phyloP scores from a whole-genome alignment of 2,329 filamentous ascomycete species.

The Aspergillus quadrilineatus region DNA sequence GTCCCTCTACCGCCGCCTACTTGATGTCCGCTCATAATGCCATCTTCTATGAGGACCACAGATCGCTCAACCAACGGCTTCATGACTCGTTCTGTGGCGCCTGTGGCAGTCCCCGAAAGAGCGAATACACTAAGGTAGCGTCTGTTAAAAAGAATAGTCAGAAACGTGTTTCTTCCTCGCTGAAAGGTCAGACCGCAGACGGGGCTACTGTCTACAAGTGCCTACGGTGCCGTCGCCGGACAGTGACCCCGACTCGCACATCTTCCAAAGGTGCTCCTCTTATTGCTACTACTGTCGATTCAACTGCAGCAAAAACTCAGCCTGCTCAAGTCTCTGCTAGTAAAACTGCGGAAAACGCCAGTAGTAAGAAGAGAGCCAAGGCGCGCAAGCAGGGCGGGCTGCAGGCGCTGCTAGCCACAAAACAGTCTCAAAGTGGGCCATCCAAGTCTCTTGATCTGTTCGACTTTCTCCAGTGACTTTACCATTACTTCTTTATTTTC shows the following conservation, averaged over 20 bases:
- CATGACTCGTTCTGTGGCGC: slow-evolving; percentile 38
- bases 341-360: slow-evolving; percentile 42
- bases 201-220: slow-evolving; percentile 39
- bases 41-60: slow-evolving; percentile 36
- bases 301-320: slow-evolving; percentile 14
- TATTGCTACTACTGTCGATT: slow-evolving; percentile 9
- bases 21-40: slow-evolving; percentile 39
- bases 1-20: slow-evolving; percentile 44
- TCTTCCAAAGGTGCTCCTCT: slow-evolving; percentile 14
- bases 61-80: slow-evolving; percentile 32
- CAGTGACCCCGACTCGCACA: slow-evolving; percentile 23
- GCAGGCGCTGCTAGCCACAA: slow-evolving; percentile 53
- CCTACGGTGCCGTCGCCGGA: slow-evolving; percentile 36
- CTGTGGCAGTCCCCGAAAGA: slow-evolving; percentile 40
- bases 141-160: slow-evolving; percentile 25
- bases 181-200: slow-evolving; percentile 13
- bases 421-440: slow-evolving; percentile 28
- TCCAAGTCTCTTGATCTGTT: slow-evolving; percentile 50
- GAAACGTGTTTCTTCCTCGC: slow-evolving; percentile 12
- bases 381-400: slow-evolving; percentile 55
- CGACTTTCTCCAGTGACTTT: slow-evolving; percentile 51
- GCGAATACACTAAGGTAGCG: slow-evolving; percentile 31
- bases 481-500: background rate
- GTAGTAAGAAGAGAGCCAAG: slow-evolving; percentile 58
- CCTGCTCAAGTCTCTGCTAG: slow-evolving; percentile 10